These are phyloP conservation scores for Citrullus amarus DNA, from an alignment of 306 rosid genomes.

Conservation along the genomic window DNA sequence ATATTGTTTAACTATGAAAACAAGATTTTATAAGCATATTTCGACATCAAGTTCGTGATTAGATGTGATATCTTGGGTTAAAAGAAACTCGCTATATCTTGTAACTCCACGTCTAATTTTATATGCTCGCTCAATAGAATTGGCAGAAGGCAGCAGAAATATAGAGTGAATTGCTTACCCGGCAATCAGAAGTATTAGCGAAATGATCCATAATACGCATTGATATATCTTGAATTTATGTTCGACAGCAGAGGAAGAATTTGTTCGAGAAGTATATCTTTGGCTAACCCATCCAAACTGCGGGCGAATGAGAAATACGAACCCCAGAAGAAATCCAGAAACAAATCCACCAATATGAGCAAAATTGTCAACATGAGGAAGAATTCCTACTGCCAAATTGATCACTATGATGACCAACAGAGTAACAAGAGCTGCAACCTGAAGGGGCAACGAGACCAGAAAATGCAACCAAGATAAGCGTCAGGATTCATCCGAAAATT, in stretches of 20 bases:
- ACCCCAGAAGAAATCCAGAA: constrained; percentile 82
- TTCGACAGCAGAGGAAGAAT: constrained; percentile 27
- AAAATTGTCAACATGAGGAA: constrained; percentile 92
- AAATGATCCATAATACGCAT: constrained; percentile 66
- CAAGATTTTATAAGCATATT: not conserved
- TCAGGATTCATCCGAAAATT: not conserved
- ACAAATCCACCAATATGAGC: constrained; percentile 96
- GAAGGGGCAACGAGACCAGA: constrained; percentile 16
- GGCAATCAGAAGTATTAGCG: constrained; percentile 52
- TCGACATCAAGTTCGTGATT: not conserved
- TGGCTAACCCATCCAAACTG: constrained; percentile 88
- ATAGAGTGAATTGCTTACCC: constrained; percentile 40
- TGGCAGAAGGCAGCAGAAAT: not conserved
- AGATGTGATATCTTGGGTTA: not conserved
- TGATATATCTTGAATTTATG: constrained; percentile 75
- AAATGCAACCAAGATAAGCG: not conserved
- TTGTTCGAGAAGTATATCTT: constrained; percentile 36
- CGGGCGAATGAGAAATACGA: constrained; percentile 91
- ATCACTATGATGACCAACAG: constrained; percentile 62
- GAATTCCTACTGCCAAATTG: constrained; percentile 89
- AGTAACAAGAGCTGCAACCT: constrained; percentile 66
- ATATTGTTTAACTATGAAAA: not conserved
- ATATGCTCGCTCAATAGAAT: not conserved
- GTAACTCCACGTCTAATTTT: not conserved
- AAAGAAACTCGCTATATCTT: not conserved